Conservation (phyloP, 768 basidiomycete genomes). For the Chlorophyllum brunneum region DNA sequence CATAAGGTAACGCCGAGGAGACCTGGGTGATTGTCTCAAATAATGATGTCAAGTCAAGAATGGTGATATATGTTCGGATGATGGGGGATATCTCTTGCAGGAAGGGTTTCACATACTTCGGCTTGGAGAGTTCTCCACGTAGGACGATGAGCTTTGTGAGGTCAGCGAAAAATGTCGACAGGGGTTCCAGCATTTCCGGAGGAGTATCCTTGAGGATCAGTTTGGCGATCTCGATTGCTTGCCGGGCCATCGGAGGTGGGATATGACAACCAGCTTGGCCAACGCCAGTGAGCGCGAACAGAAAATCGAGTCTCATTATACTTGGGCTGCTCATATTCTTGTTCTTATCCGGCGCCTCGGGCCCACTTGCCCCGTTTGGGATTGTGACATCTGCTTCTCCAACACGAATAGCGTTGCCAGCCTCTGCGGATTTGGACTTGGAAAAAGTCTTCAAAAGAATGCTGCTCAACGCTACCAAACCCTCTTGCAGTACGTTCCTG, state of each 20-base stretch:
- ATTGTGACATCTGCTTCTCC: conserved; percentile 23
- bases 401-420: conserved; percentile 24
- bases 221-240: conserved; percentile 53
- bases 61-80: conserved; percentile 42
- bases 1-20: conserved; percentile 39
- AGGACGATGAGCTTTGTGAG: conserved; percentile 48
- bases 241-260: conserved; percentile 31
- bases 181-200: conserved; percentile 28
- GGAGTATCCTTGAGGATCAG: conserved; percentile 51
- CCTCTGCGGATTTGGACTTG: conserved; percentile 42
- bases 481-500: conserved; percentile 56
- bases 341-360: conserved; percentile 36
- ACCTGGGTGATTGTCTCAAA: conserved; percentile 49
- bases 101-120: conserved; percentile 49
- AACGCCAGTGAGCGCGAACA: conserved; percentile 49
- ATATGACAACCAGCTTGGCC: conserved; percentile 48
- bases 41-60: conserved; percentile 55
- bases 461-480: conserved; percentile 61
- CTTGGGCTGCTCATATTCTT: conserved; percentile 49
- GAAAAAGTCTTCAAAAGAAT: conserved; percentile 45
- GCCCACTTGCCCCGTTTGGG: conserved; percentile 27
- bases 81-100: conserved; percentile 55
- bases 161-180: conserved; percentile 51
- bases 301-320: conserved; percentile 63
- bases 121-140: conserved; percentile 36